Evolutionary conservation across 768 basidiomycete genomes (phyloP).

Genomic region (Boletus fagicola): DNA sequence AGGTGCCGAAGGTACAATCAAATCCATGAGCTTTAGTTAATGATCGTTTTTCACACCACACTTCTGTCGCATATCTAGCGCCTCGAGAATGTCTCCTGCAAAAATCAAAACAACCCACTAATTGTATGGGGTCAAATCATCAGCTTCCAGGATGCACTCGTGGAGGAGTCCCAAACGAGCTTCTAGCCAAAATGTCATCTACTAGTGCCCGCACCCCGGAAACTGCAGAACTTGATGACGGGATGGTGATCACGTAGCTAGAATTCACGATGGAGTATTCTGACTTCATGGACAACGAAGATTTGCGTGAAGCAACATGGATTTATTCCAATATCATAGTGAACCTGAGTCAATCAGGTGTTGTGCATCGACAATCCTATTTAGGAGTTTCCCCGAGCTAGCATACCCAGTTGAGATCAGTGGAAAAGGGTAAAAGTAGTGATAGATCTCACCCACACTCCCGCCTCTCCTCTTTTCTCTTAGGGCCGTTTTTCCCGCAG

Average conservation of each 20-base stretch:
- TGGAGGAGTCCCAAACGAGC: too few species aligned
- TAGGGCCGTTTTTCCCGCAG: too few species aligned
- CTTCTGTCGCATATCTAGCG: too few species aligned
- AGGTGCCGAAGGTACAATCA: too few species aligned
- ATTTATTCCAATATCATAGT: neutral
- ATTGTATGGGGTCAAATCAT: too few species aligned
- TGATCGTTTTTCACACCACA: too few species aligned
- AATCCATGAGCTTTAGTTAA: too few species aligned
- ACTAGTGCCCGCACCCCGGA: neutral
- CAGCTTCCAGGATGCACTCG: too few species aligned
- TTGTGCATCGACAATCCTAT: neutral
- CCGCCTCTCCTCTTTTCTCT: neutral
- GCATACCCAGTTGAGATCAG: neutral
- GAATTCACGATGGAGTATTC: neutral
- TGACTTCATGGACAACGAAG: neutral
- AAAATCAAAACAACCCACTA: too few species aligned
- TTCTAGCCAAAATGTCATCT: neutral
- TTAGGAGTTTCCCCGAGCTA: neutral
- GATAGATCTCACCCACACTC: neutral
- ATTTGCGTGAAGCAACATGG: neutral
- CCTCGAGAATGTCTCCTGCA: too few species aligned
- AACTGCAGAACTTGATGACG: neutral
- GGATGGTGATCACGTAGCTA: neutral
- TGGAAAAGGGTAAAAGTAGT: too few species aligned
- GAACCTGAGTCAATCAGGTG: neutral